phyloP scores from a whole-genome alignment of 805 yeast genomes.

The Tetrapisispora iriomotensis region DNA sequence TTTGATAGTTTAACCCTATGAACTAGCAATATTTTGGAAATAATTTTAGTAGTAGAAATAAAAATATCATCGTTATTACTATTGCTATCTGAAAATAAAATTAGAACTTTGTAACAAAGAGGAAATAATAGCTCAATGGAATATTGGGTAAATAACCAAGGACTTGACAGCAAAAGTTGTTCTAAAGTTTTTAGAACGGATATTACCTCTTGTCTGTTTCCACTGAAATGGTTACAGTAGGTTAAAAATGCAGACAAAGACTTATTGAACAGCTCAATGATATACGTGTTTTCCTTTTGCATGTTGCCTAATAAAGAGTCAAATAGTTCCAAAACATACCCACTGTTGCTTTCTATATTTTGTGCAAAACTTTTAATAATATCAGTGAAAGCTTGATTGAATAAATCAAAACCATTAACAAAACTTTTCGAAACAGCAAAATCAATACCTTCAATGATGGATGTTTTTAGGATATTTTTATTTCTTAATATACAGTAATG shows the following conservation, averaged over 20 bases:
- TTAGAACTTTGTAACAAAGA: constrained; percentile 8
- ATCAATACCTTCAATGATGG: constrained; percentile 17
- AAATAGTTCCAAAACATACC: constrained; percentile 16
- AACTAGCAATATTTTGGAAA: constrained; percentile 52
- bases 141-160: constrained; percentile 59
- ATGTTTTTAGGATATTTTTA: constrained; percentile 8
- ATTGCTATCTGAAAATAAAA: not conserved
- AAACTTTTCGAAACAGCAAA: constrained; percentile 6
- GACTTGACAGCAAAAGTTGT: constrained; percentile 36
- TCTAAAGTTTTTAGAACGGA: constrained; percentile 30
- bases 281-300: constrained; percentile 15
- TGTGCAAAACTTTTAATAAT: constrained; percentile 9
- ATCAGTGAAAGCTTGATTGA: constrained; percentile 14
- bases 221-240: constrained; percentile 7
- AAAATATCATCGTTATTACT: constrained; percentile 27
- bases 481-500: constrained; percentile 30
- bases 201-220: constrained; percentile 4
- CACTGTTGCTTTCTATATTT: constrained; percentile 2
- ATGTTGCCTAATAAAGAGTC: constrained; percentile 11
- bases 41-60: constrained; percentile 34
- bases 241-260: constrained; percentile 27
- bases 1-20: constrained; percentile 63
- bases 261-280: constrained; percentile 20
- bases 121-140: constrained; percentile 47
- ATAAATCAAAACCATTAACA: constrained; percentile 4